Base-by-base conservation (phyloP, 139 green algal genomes). In the Pseudopediastrum boryanum region DNA sequence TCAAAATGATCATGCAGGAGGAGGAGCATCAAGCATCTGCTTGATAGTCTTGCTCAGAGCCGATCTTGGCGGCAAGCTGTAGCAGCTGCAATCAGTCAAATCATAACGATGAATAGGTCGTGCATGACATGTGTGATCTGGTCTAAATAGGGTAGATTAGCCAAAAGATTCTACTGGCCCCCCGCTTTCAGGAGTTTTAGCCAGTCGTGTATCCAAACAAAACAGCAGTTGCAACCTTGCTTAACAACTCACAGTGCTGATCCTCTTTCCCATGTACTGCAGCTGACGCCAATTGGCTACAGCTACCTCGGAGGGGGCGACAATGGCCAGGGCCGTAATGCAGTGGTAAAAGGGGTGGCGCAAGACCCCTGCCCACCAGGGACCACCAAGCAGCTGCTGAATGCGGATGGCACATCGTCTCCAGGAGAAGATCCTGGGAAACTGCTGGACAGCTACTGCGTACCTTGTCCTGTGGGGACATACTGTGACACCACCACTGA, bases 351-450 rank as follows among this genome's bases (percentile, higher is more conserved):
- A 19, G 69, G 78, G 27, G 58, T 79, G 13, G 73, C 73, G 33
- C 61, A 39, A 1, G 78, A 73, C 51, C 64, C 64, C 7, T 82
- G 76, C 65, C 76, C 76, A 2, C 21, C 76, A 23, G 76, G 76
- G 65, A 82, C 29, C 64, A 69, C 29, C 19, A 68, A 69, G n/a
- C 50, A 76, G 76, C 75, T 82, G 76, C 65, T 82, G 2, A 82
- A 82, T 29, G 76, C 65, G 31, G 76, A 82, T 35, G 76, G 76
- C 0, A 27, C 61, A 8, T 23, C 25, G 0, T 64, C 52, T 23
- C 76, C 76, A 3, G 76, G 76, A 0, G 76, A 82, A 33, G 76
- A 82, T 29, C 76, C 76, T 5, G 70, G 59, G 31, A 9, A 52
- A 27, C 51, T 82, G 29, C 64, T 82, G 2, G 39, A 25, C 13